A percentile compares a stretch with the other conserved stretches of the same genome.
These are phyloP conservation scores for Bruguiera gymnorhiza DNA, from an alignment of 345 rosid species.

Conservation along the genomic window DNA sequence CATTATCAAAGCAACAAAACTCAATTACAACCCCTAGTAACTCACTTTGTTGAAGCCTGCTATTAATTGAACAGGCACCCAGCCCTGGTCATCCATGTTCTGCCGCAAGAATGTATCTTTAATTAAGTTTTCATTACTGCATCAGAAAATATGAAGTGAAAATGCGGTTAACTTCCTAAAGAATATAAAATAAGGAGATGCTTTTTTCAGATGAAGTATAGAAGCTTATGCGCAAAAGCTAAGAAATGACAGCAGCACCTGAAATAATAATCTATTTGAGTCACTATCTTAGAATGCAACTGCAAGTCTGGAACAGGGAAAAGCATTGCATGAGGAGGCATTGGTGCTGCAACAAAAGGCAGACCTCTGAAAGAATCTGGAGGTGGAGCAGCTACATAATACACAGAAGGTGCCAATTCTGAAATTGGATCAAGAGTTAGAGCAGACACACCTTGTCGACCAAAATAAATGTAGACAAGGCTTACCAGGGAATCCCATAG, in stretches of 20 bases:
- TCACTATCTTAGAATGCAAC: constrained; percentile 50
- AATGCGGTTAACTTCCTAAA: constrained; percentile 19
- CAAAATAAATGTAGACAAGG: constrained; percentile 12
- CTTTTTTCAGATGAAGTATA: not conserved
- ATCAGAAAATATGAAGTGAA: constrained; percentile 26
- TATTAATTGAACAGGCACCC: constrained; percentile 61
- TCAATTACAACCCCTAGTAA: constrained; percentile 11
- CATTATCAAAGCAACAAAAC: constrained; percentile 9
- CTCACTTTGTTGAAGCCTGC: constrained; percentile 86
- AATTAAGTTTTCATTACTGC: constrained; percentile 78
- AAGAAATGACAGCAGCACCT: constrained; percentile 37
- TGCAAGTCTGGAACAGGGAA: constrained; percentile 44
- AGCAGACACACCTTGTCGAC: not conserved
- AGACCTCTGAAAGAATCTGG: constrained; percentile 41
- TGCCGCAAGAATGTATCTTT: constrained; percentile 71
- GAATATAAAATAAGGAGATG: constrained; percentile 7
- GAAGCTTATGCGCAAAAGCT: constrained; percentile 1
- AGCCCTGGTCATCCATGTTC: constrained; percentile 89
- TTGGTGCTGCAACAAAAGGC: constrained; percentile 42
- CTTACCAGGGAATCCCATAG: constrained; percentile 60
- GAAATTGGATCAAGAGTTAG: constrained; percentile 28
- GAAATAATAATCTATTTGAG: constrained; percentile 84
- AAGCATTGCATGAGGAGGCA: constrained; percentile 46
- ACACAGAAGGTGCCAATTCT: constrained; percentile 54
- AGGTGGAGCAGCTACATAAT: constrained; percentile 41